Evolutionary conservation across 352 stramenopile species (phyloP).

Genomic region (Aphanomyces euteiches): DNA sequence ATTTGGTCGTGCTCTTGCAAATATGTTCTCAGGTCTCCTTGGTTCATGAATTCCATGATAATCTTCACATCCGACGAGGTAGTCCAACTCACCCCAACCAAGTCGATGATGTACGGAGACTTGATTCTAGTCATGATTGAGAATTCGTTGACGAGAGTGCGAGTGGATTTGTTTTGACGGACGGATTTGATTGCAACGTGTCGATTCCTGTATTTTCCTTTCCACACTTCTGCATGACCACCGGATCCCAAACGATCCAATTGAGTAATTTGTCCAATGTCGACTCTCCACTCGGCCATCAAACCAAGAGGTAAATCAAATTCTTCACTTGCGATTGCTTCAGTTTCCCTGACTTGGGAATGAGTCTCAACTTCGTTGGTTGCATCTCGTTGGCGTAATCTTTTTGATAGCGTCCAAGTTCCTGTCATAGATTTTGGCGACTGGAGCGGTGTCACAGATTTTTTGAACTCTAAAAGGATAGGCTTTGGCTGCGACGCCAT

Average conservation of each 20-base stretch:
- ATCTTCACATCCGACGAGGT: background rate
- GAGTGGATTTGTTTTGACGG: background rate
- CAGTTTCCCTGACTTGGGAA: too few species aligned
- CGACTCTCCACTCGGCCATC: too few species aligned
- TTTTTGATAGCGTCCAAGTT: too few species aligned
- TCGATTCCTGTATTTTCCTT: conserved; percentile 58
- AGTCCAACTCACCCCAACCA: conserved; percentile 13
- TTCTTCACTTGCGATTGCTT: too few species aligned
- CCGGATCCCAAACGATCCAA: conserved; percentile 33
- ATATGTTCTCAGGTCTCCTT: conserved; percentile 1
- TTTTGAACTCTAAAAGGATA: conserved; percentile 56
- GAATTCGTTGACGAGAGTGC: background rate
- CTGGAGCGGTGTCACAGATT: too few species aligned
- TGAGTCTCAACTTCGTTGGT: too few species aligned
- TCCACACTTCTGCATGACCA: conserved; percentile 66
- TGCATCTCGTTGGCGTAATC: too few species aligned
- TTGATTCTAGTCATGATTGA: conserved; percentile 1
- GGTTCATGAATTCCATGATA: conserved; percentile 17
- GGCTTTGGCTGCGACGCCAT: conserved; percentile 77
- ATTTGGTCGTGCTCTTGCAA: background rate
- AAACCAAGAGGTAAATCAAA: too few species aligned
- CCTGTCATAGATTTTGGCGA: too few species aligned
- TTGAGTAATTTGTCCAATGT: too few species aligned
- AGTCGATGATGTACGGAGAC: conserved; percentile 5
- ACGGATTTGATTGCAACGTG: conserved; percentile 54